Conservation (phyloP, 208 protist genomes). For the Balamuthia mandrillaris region DNA sequence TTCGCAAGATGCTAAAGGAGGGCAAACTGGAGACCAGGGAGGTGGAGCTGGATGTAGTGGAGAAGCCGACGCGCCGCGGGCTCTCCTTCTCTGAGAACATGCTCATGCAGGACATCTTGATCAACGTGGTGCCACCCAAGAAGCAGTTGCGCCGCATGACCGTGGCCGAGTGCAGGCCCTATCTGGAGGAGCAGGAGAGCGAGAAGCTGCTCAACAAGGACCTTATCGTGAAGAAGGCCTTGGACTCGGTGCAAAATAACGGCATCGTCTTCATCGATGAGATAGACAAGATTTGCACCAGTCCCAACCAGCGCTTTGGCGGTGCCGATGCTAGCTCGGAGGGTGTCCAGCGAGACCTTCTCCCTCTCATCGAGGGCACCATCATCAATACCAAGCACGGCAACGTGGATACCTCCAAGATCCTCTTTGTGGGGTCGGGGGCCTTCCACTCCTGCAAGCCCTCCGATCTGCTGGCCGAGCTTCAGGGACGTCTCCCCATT, state of each 20-base stretch:
- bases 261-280: slow-evolving; percentile 98
- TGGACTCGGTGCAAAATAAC: slow-evolving; percentile 90
- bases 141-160: neutral
- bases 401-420: slow-evolving; percentile 94
- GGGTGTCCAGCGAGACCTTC: slow-evolving; percentile 95
- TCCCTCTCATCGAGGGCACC: slow-evolving; percentile 95
- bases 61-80: neutral
- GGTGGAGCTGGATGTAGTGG: slow-evolving; percentile 62
- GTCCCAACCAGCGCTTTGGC: neutral
- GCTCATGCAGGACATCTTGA: neutral
- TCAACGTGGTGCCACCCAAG: slow-evolving; percentile 7
- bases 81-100: neutral
- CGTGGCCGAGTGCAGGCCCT: slow-evolving; percentile 63
- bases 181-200: slow-evolving; percentile 86
- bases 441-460: slow-evolving; percentile 89
- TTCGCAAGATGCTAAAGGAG: slow-evolving; percentile 86
- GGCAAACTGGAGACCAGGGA: slow-evolving; percentile 85
- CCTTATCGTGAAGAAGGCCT: slow-evolving; percentile 85
- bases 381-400: slow-evolving; percentile 94
- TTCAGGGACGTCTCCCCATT: slow-evolving; percentile 94
- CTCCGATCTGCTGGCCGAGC: slow-evolving; percentile 69
- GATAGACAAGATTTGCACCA: slow-evolving; percentile 93
- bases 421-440: slow-evolving; percentile 95
- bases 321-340: slow-evolving; percentile 84
- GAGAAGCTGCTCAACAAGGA: slow-evolving; percentile 90